Percentiles rank a stretch among this genome's conserved stretches.
These are phyloP conservation scores for Pestalotiopsis fici DNA, from an alignment of 2,329 filamentous ascomycete genomes.

Conservation along the genomic window DNA sequence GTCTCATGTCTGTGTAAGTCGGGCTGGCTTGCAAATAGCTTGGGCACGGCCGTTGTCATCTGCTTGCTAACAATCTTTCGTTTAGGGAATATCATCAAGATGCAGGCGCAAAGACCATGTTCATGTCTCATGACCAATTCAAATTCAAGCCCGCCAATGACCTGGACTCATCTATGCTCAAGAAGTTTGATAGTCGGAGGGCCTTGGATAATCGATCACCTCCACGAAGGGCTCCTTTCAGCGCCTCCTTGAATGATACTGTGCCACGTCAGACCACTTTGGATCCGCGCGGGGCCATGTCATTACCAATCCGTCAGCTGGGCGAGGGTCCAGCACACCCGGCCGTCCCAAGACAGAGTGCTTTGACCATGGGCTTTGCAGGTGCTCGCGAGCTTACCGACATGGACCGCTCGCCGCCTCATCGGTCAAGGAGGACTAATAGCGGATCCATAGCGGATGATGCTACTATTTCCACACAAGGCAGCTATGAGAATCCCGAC, in stretches of 20 bases:
- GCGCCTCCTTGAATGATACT: constrained; percentile 40
- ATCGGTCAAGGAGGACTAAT: constrained; percentile 48
- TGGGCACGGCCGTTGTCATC: neutral
- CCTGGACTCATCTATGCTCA: constrained; percentile 53
- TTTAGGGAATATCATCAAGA: constrained; percentile 38
- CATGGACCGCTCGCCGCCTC: constrained; percentile 47
- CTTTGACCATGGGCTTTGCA: constrained; percentile 39
- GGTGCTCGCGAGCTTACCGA: constrained; percentile 48
- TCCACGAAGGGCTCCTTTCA: constrained; percentile 43
- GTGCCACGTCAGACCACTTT: constrained; percentile 35
- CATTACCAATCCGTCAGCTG: constrained; percentile 45
- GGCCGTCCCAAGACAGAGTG: constrained; percentile 47
- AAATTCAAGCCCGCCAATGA: constrained; percentile 42
- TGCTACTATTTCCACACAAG: constrained; percentile 42
- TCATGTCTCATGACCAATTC: constrained; percentile 51
- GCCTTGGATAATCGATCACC: constrained; percentile 46
- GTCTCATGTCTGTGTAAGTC: constrained; percentile 29
- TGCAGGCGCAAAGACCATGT: constrained; percentile 43
- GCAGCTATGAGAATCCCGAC: constrained; percentile 48
- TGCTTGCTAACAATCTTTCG: neutral
- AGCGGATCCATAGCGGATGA: constrained; percentile 47
- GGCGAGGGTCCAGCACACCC: constrained; percentile 39
- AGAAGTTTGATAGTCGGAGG: constrained; percentile 53
- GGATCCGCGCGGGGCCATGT: constrained; percentile 42
- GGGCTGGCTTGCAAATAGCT: neutral